Evolutionary conservation across 495 filamentous ascomycete genomes (phyloP).

Genomic region (Lindgomyces ingoldianus): DNA sequence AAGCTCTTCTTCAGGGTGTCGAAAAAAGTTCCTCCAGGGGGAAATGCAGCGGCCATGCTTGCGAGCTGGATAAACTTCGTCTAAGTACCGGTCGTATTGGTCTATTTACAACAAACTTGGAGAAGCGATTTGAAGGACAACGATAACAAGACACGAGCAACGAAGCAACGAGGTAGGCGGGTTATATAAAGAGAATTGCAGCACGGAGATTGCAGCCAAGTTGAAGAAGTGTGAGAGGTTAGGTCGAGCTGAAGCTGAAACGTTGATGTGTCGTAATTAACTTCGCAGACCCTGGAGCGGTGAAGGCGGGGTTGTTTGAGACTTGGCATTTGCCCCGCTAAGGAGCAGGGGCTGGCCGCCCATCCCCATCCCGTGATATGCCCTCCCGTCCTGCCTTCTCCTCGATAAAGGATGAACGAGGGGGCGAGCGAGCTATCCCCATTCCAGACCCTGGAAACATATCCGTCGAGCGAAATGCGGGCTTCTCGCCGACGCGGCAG

Average conservation of each 20-base stretch:
- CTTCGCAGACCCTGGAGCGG: too few relatives aligned
- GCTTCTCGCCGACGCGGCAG: background rate
- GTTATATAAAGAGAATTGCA: too few relatives aligned
- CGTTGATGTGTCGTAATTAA: background rate
- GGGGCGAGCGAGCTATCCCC: too few relatives aligned
- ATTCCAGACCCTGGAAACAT: background rate
- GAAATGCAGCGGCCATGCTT: conserved; percentile 43
- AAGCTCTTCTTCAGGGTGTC: conserved; percentile 81
- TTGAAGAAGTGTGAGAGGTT: too few relatives aligned
- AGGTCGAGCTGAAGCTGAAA: background rate
- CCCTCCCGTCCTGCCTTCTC: too few relatives aligned
- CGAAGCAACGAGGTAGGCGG: background rate
- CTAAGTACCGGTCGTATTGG: background rate
- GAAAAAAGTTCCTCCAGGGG: conserved; percentile 75
- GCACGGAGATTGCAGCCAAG: background rate
- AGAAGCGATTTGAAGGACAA: background rate
- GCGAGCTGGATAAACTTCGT: background rate
- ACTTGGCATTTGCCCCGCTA: background rate
- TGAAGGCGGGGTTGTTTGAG: background rate
- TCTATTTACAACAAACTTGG: too few relatives aligned
- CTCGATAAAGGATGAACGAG: too few relatives aligned
- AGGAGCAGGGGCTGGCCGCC: background rate
- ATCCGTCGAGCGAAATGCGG: background rate
- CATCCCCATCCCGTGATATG: too few relatives aligned
- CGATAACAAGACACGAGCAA: background rate